phyloP scores from a whole-genome alignment of 2,329 filamentous ascomycete species.

The Trichoderma hamatum region DNA sequence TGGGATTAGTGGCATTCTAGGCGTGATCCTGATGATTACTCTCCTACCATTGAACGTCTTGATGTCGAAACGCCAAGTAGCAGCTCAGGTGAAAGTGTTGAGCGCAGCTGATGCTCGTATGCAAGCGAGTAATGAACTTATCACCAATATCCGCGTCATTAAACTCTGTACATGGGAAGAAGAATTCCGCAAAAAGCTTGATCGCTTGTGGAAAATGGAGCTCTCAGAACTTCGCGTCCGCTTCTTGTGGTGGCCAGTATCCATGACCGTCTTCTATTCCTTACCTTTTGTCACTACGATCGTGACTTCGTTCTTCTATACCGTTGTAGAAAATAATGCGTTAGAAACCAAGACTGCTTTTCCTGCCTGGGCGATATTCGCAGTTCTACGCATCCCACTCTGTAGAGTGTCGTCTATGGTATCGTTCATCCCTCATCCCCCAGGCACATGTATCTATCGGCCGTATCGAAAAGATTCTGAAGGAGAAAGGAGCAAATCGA shows the following conservation, averaged over 20 bases:
- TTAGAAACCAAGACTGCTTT: background rate
- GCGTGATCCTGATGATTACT: background rate
- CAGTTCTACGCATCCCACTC: background rate
- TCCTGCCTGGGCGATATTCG: background rate
- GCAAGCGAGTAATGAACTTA: background rate
- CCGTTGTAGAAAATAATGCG: background rate
- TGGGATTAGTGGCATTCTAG: background rate
- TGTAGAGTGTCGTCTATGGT: background rate
- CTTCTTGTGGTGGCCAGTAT: background rate
- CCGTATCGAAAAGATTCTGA: background rate
- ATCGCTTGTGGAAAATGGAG: background rate
- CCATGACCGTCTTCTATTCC: background rate
- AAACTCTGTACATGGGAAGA: slow-evolving; percentile 4
- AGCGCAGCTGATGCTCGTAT: background rate
- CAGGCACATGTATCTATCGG: background rate
- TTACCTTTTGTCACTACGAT: background rate
- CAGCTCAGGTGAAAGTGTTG: slow-evolving; percentile 1
- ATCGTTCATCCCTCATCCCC: background rate
- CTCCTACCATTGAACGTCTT: background rate
- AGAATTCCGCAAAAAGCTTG: background rate
- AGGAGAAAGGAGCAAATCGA: background rate
- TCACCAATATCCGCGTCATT: background rate
- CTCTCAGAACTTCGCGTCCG: background rate
- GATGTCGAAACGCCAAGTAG: background rate
- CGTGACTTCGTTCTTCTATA: background rate